Percentiles rank a stretch among this genome's conserved stretches.
phyloP scores from a whole-genome alignment of 331 rosid genomes.

The Acacia pycnantha region DNA sequence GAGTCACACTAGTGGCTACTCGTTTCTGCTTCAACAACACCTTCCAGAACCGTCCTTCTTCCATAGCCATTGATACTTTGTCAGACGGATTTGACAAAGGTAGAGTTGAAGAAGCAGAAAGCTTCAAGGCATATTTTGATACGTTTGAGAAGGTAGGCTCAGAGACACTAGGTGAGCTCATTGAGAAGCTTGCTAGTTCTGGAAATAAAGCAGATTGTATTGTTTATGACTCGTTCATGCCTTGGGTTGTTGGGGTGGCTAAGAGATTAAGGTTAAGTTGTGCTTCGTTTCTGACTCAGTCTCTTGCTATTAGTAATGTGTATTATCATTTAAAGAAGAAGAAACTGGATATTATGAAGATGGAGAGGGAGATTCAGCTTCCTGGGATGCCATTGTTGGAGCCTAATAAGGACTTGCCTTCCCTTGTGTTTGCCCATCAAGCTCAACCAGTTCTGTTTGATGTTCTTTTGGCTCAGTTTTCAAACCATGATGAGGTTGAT shows the following conservation, averaged over 20 bases:
- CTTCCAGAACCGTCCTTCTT: not conserved
- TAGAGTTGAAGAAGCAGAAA: slow-evolving; percentile 1
- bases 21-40: not conserved
- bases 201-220: slow-evolving; percentile 12
- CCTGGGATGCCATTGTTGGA: slow-evolving; percentile 28
- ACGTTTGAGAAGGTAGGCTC: slow-evolving; percentile 20
- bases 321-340: slow-evolving; percentile 22
- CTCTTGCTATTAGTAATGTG: not conserved
- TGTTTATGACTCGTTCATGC: slow-evolving; percentile 30
- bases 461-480: slow-evolving; percentile 23
- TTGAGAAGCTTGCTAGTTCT: not conserved
- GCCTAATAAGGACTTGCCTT: slow-evolving; percentile 23
- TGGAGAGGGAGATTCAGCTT: slow-evolving; percentile 10
- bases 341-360: not conserved
- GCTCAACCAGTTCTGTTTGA: not conserved
- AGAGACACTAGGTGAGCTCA: not conserved
- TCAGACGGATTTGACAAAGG: slow-evolving; percentile 31
- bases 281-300: slow-evolving; percentile 20
- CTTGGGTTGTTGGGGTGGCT: slow-evolving; percentile 26
- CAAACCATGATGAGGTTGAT: slow-evolving; percentile 35
- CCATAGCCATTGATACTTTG: slow-evolving; percentile 11
- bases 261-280: slow-evolving; percentile 6
- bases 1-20: slow-evolving; percentile 14
- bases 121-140: not conserved
- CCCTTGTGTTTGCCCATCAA: not conserved